phyloP scores from a whole-genome alignment of 495 filamentous ascomycete genomes.

The Neurospora sp. region DNA sequence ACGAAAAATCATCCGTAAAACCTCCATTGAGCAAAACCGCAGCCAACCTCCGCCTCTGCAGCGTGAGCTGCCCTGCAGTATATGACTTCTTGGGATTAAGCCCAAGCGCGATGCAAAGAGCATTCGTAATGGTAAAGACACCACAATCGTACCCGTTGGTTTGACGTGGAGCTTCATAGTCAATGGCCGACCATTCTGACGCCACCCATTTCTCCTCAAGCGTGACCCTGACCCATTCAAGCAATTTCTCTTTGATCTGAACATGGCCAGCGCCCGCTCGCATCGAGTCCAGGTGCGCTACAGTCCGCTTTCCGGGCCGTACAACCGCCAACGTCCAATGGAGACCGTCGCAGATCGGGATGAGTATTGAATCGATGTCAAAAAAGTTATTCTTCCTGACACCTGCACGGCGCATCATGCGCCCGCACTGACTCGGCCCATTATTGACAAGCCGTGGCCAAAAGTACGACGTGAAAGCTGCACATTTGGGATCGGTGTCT shows the following conservation, averaged over 20 bases:
- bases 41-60: conserved; percentile 54
- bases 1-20: conserved; percentile 38
- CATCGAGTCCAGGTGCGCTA: conserved; percentile 72
- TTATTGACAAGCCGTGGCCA: conserved; percentile 46
- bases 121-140: conserved; percentile 66
- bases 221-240: conserved; percentile 47
- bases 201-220: conserved; percentile 47
- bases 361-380: conserved; percentile 34
- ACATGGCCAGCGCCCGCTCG: conserved; percentile 19
- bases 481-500: conserved; percentile 48
- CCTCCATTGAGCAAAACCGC: conserved; percentile 61
- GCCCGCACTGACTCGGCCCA: conserved; percentile 32
- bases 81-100: conserved; percentile 50
- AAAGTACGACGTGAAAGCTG: conserved; percentile 66
- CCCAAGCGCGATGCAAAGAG: conserved; percentile 56
- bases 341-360: conserved; percentile 31
- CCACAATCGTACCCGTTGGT: conserved; percentile 71
- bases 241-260: conserved; percentile 9
- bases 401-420: conserved; percentile 21
- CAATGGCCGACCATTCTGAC: conserved; percentile 51
- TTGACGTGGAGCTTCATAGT: conserved; percentile 44
- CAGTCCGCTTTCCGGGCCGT: conserved; percentile 47
- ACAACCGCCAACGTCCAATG: conserved; percentile 67
- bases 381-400: conserved; percentile 31
- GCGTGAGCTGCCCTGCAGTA: conserved; percentile 42